Conservation (phyloP, 1,284 basidiomycete species). For the Ceratobasidium sp. region DNA sequence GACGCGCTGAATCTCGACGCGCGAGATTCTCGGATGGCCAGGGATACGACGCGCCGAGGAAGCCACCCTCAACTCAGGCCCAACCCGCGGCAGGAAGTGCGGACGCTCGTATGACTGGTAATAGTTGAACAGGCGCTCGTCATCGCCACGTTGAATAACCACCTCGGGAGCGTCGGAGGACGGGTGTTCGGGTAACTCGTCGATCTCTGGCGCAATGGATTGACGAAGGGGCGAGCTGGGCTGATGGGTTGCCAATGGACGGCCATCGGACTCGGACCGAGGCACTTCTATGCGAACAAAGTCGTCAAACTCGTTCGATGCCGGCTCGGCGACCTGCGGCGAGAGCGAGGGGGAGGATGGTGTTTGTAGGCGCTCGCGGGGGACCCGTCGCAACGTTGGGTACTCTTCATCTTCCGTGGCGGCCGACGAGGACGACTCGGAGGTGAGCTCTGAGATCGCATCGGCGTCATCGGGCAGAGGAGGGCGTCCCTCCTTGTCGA, state of each 20-base stretch:
- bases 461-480: conserved; percentile 31
- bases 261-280: neutral
- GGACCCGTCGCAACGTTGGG: neutral
- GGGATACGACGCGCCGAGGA: conserved; percentile 7
- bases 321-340: neutral
- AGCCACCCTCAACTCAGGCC: neutral
- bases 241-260: neutral
- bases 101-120: conserved; percentile 17
- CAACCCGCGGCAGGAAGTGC: neutral
- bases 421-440: conserved; percentile 15
- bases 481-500: conserved; percentile 5
- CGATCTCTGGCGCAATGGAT: neutral
- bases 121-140: conserved; percentile 21
- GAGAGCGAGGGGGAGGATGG: neutral
- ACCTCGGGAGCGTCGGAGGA: conserved; percentile 1
- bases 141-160: conserved; percentile 10
- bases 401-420: conserved; percentile 29
- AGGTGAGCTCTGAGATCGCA: conserved; percentile 18
- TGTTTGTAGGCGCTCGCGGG: neutral
- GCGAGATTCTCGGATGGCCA: conserved; percentile 13
- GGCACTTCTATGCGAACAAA: conserved; percentile 32
- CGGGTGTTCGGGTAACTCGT: conserved; percentile 10
- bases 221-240: conserved; percentile 27
- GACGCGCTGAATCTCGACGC: conserved; percentile 14
- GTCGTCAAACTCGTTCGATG: conserved; percentile 27